Conservation (phyloP, 768 basidiomycete genomes). For the Psilocybe sp. region DNA sequence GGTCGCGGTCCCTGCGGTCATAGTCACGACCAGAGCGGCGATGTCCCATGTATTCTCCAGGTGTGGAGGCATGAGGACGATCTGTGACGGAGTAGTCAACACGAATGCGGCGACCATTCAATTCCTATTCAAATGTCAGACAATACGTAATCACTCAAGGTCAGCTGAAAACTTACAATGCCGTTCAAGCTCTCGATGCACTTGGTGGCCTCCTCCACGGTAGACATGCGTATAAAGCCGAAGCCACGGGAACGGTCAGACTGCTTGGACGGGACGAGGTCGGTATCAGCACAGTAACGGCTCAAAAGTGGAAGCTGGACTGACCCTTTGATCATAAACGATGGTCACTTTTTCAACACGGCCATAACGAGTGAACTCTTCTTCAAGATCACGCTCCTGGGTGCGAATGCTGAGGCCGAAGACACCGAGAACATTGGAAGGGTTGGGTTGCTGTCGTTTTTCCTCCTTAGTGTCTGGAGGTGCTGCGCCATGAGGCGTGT, state of each 20-base stretch:
- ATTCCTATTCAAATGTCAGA: conserved; percentile 53
- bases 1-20: conserved; percentile 32
- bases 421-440: conserved; percentile 90
- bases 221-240: conserved; percentile 93
- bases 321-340: conserved; percentile 93
- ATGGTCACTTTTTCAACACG: conserved; percentile 93
- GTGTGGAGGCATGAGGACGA: conserved; percentile 92
- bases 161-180: conserved; percentile 51
- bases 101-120: conserved; percentile 94
- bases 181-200: conserved; percentile 94
- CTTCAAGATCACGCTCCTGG: conserved; percentile 88
- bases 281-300: conserved; percentile 9
- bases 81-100: conserved; percentile 97
- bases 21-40: conserved; percentile 52
- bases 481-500: conserved; percentile 10
- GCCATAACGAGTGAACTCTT: conserved; percentile 88
- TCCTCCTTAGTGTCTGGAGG: conserved; percentile 31
- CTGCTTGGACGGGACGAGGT: conserved; percentile 33
- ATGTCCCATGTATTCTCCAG: conserved; percentile 97
- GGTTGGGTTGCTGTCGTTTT: conserved; percentile 74
- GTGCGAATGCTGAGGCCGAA: conserved; percentile 98
- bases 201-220: conserved; percentile 80
- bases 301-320: conserved; percentile 29
- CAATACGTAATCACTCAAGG: not conserved
- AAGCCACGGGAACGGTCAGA: conserved; percentile 97